Percentiles rank a stretch among this genome's conserved stretches.
These are phyloP conservation scores for Penicillium mononematosum DNA, from an alignment of 495 filamentous ascomycete genomes.

Conservation along the genomic window DNA sequence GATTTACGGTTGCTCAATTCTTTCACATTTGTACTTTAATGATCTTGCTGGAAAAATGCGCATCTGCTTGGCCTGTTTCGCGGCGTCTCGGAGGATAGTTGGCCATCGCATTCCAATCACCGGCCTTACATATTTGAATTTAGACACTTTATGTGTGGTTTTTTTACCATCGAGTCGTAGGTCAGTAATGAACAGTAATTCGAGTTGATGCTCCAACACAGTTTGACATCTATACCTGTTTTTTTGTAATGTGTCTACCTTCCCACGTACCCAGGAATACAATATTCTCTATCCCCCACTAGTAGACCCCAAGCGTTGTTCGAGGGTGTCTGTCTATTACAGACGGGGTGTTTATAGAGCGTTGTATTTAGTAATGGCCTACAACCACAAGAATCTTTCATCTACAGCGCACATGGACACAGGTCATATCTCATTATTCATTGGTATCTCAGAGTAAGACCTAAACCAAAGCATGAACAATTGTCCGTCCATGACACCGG, in stretches of 20 bases:
- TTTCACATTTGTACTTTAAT: conserved; percentile 30
- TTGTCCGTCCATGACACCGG: conserved; percentile 10
- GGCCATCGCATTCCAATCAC: conserved; percentile 25
- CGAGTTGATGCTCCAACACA: not conserved
- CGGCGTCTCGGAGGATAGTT: conserved; percentile 29
- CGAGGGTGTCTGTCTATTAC: too few species aligned
- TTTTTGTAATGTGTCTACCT: too few species aligned
- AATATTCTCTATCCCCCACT: too few species aligned
- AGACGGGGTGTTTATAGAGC: not conserved
- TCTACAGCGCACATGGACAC: conserved; percentile 3
- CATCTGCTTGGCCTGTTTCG: conserved; percentile 23
- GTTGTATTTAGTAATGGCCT: not conserved
- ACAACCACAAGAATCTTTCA: not conserved
- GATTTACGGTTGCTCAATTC: conserved; percentile 18
- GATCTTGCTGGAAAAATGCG: conserved; percentile 30
- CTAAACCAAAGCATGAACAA: conserved; percentile 14
- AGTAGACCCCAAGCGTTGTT: not conserved
- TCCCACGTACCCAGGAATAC: too few species aligned
- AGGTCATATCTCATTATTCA: conserved; percentile 27
- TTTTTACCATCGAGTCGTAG: not conserved
- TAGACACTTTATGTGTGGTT: conserved; percentile 9
- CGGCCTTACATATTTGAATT: conserved; percentile 29
- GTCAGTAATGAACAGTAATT: not conserved
- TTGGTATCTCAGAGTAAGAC: conserved; percentile 22
- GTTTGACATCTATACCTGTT: not conserved